Conservation (phyloP, 2,329 filamentous ascomycete genomes). For the Hymenoscyphus infarciens region DNA sequence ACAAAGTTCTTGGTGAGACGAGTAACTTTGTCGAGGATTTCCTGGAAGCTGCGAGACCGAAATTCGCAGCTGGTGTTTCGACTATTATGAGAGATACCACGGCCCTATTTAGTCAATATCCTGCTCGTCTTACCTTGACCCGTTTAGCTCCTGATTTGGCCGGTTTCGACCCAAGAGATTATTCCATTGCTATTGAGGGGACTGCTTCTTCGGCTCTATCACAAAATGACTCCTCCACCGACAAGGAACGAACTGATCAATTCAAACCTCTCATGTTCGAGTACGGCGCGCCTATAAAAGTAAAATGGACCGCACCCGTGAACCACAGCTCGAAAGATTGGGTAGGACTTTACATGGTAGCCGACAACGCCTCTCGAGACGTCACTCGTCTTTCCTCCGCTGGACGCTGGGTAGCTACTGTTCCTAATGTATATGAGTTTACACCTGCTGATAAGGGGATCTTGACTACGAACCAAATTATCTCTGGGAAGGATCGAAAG, state of each 20-base stretch:
- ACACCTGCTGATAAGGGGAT: constrained; percentile 74
- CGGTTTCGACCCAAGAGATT: constrained; percentile 74
- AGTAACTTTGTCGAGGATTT: constrained; percentile 89
- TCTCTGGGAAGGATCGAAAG: constrained; percentile 42
- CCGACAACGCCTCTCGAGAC: constrained; percentile 84
- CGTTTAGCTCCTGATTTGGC: constrained; percentile 75
- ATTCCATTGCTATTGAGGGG: constrained; percentile 71
- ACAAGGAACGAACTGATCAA: constrained; percentile 63
- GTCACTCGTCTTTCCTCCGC: constrained; percentile 79
- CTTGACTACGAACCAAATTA: constrained; percentile 60
- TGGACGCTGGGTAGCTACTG: constrained; percentile 85
- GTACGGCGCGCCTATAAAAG: constrained; percentile 84
- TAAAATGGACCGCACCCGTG: constrained; percentile 84
- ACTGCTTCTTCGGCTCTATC: constrained; percentile 51
- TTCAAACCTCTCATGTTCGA: constrained; percentile 77
- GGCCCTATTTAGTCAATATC: constrained; percentile 83
- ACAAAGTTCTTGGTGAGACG: constrained; percentile 81
- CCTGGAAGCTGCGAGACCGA: constrained; percentile 78
- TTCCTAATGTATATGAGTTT: constrained; percentile 71
- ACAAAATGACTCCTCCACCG: constrained; percentile 58
- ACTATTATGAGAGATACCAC: constrained; percentile 85
- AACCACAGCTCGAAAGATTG: constrained; percentile 90
- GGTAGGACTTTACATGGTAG: constrained; percentile 94
- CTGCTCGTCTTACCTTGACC: constrained; percentile 79
- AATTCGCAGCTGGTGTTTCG: constrained; percentile 79